Base-by-base conservation (phyloP, 768 basidiomycete genomes). In the Mycena olivaceomarginata region DNA sequence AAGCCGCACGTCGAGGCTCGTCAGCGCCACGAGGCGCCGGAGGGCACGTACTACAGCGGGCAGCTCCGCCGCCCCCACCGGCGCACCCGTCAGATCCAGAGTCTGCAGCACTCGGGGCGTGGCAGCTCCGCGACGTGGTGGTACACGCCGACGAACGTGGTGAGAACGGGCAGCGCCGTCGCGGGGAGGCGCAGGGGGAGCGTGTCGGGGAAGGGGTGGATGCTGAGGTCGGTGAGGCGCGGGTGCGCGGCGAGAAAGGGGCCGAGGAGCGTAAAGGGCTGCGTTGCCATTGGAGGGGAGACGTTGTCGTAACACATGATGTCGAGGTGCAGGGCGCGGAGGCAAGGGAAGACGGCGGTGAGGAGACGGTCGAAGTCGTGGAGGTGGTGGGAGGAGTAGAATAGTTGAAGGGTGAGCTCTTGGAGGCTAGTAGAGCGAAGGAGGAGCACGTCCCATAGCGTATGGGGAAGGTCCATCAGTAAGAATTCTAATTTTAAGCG, bases 331-430 rank as follows among this genome's bases (percentile, higher is more conserved):
- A 76, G 39, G 39, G 57, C 2, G 16, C 66, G 65, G 3, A 76
- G 70, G 5, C 39, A 5, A 1, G 75, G 75, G 40, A 67, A 76
- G 25, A 41, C 9, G 37, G 8, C 18, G 3, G 31, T 13, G 0
- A 46, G n/a, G 22, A 76, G 59, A 1, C 8, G 16, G 12, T 62
- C 66, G 1, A 72, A 7, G 10, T 72, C 75, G 56, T 5, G 67
- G 15, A 74, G 76, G 25, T 22, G 59, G 66, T 59, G 68, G 1
- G 68, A 59, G 25, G 60, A 70, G 62, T 59, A 43, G 39, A 65
- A 59, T 8, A 77, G 62, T 60, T 67, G 63, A 25, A 77, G 67
- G 7, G 51, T 40, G 18, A 91, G 83, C 31, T 88, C 85, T 74
- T 88, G 85, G 39, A 80, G 73, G 22, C 65, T 57, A n/a, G 79